Base-by-base conservation (phyloP, 345 rosid species). In the Hypericum androsaemum region DNA sequence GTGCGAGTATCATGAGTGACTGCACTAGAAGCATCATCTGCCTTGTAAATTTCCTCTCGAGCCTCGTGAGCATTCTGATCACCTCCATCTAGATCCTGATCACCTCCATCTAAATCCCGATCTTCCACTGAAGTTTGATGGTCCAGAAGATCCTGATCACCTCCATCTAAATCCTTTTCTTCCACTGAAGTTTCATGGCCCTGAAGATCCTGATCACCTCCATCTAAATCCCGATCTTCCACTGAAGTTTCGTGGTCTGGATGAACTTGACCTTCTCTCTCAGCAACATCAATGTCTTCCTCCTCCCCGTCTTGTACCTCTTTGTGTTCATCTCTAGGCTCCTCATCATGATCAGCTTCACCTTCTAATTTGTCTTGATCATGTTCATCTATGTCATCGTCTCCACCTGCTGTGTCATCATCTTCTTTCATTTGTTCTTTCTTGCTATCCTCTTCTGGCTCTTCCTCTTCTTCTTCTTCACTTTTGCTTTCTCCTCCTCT, bases 21-120 rank as follows among this genome's bases (percentile, higher is more conserved):
- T 10, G 96, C 98, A 70, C 94, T 92, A 35, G 96, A 92, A 64
- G 96, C 98, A 72, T 92, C 98, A 62, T 92, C 98, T 8, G 75
- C 95, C 69, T 67, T 83, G 63, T 89, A 89, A 57, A 76, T 73
- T 68, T 76, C 89, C 68, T 89, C 95, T 11, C 94, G 77, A 10
- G 97, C 97, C 74, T 78, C 95, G 15, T 81, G 83, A 55, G 72
- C 46, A 11, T 60, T 56, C 58, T 63, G 60, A 52, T 64, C 64
- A 9, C 59, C 61, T 41, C 58, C 81, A 42, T 73, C 73, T 15
- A 54, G 71, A 50, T 72, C 73, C 53, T 56, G 60, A 22, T 4
- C 32, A 22, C 32, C 32, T 22, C 32, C 32, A 22, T 22, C 32
- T 22, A 22, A 22, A 22, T 22, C 32, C 32, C 32, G 32, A 64